A percentile compares a stretch with the other conserved stretches of the same genome.
Conservation (phyloP, 1,139 yeast species). For the Arxiozyma slooffiae region DNA sequence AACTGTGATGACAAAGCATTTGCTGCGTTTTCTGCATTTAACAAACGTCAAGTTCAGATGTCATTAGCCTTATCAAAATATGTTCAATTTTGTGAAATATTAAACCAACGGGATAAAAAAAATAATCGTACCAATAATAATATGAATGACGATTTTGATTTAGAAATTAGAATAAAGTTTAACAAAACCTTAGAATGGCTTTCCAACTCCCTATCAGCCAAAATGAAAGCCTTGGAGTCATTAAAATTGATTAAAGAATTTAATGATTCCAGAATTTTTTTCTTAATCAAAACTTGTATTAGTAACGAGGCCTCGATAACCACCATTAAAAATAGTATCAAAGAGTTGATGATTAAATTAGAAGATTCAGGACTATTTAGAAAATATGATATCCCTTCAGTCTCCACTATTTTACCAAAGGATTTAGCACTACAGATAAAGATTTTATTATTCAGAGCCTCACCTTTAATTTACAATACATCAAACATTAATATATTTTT, state of each 20-base stretch:
- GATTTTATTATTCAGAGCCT: slow-evolving; percentile 50
- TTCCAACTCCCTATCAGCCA: slow-evolving; percentile 46
- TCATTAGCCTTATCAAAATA: slow-evolving; percentile 33
- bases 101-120: slow-evolving; percentile 8
- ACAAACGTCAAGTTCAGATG: slow-evolving; percentile 56
- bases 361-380: slow-evolving; percentile 43
- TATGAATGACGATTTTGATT: slow-evolving; percentile 6
- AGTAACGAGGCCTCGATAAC: slow-evolving; percentile 52
- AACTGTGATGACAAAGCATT: slow-evolving; percentile 49
- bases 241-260: slow-evolving; percentile 44
- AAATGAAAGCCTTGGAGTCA: slow-evolving; percentile 39
- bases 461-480: slow-evolving; percentile 55
- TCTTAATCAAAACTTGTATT: slow-evolving; percentile 46
- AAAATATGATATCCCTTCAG: slow-evolving; percentile 33
- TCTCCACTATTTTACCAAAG: slow-evolving; percentile 34
- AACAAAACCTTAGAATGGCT: slow-evolving; percentile 60
- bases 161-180: slow-evolving; percentile 22
- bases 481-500: slow-evolving; percentile 52
- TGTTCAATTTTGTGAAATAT: slow-evolving; percentile 31
- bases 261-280: slow-evolving; percentile 48
- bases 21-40: slow-evolving; percentile 58
- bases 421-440: slow-evolving; percentile 47
- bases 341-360: slow-evolving; percentile 49
- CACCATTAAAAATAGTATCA: slow-evolving; percentile 50
- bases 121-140: neutral